Percentiles rank a stretch among this genome's conserved stretches.
phyloP scores from a whole-genome alignment of 2,329 filamentous ascomycete genomes.

The Ophiostoma novo-ulmi region DNA sequence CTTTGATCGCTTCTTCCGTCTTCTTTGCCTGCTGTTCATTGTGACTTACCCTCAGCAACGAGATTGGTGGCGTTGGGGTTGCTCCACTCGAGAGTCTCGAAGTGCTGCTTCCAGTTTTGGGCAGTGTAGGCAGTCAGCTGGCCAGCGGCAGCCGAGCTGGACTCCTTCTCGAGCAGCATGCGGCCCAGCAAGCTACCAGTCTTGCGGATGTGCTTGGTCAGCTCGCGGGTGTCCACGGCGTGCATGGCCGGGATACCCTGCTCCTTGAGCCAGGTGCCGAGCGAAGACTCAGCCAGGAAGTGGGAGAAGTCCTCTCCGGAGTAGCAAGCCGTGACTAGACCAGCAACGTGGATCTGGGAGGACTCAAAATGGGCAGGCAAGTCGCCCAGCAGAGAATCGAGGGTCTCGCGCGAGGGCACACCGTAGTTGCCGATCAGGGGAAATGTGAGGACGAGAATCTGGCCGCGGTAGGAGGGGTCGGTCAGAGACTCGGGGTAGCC shows the following conservation, averaged over 20 bases:
- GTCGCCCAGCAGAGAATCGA: conserved; percentile 78
- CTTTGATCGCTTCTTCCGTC: background rate
- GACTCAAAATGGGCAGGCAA: conserved; percentile 93
- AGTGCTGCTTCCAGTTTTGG: conserved; percentile 16
- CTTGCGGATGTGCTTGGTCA: conserved; percentile 91
- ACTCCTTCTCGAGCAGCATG: conserved; percentile 67
- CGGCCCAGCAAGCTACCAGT: conserved; percentile 95
- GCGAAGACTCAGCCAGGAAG: conserved; percentile 81
- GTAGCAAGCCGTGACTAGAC: conserved; percentile 85
- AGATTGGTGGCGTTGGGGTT: conserved; percentile 92
- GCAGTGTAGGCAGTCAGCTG: conserved; percentile 31
- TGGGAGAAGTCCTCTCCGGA: conserved; percentile 94
- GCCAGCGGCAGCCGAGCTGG: conserved; percentile 34
- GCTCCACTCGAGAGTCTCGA: conserved; percentile 71
- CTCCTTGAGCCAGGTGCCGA: conserved; percentile 94
- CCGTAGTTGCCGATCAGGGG: conserved; percentile 96
- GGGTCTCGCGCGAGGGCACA: conserved; percentile 78
- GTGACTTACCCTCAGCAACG: conserved; percentile 79
- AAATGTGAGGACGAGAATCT: conserved; percentile 95
- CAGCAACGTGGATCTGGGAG: conserved; percentile 85
- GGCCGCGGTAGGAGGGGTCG: conserved; percentile 80
- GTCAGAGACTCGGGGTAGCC: conserved; percentile 94
- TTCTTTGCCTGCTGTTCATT: conserved; percentile 26
- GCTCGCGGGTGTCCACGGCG: conserved; percentile 84
- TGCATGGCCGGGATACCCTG: conserved; percentile 91